Percentiles rank a stretch among this genome's conserved stretches.
Evolutionary conservation across 768 basidiomycete genomes (phyloP).

Genomic region (Lactifluus pinguis): DNA sequence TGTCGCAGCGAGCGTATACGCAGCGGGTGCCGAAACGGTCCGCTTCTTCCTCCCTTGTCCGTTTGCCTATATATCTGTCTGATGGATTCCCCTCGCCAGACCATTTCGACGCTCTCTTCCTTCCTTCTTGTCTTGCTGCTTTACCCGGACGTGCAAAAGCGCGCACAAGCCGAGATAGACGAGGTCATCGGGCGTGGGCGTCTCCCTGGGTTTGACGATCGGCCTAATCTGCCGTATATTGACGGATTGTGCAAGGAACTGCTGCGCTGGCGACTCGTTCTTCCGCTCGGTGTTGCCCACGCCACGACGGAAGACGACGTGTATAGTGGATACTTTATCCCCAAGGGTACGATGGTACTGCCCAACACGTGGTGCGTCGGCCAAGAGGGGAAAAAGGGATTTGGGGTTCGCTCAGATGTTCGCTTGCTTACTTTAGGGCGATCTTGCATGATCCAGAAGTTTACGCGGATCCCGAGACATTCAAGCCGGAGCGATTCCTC

Average conservation of each 20-base stretch:
- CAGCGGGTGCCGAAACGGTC: conserved; percentile 8
- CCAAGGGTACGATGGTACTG: conserved; percentile 6
- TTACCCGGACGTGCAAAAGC: conserved; percentile 4
- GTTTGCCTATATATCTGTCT: too few relatives aligned
- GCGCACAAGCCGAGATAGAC: conserved; percentile 19
- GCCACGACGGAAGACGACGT: conserved; percentile 8
- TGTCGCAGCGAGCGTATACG: conserved; percentile 9
- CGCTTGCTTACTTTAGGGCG: conserved; percentile 10
- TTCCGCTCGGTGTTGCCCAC: conserved; percentile 7
- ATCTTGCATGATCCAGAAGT: conserved; percentile 20
- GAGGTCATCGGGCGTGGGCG: conserved; percentile 17
- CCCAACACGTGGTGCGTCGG: conserved; percentile 4
- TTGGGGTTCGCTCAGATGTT: not conserved
- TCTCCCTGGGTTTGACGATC: conserved; percentile 18
- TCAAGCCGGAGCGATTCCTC: conserved; percentile 15
- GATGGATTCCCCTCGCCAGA: not conserved
- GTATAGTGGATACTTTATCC: conserved; percentile 4
- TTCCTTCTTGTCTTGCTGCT: conserved; percentile 11
- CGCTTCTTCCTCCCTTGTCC: not conserved
- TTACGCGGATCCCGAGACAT: conserved; percentile 14
- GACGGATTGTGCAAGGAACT: conserved; percentile 12
- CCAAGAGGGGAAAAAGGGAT: too few relatives aligned
- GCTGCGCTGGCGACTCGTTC: conserved; percentile 6
- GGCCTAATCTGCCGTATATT: conserved; percentile 21
- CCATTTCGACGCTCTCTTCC: conserved; percentile 2